Conservation (phyloP, 2,329 filamentous ascomycete genomes). For the Ascocoryne sarcoides region DNA sequence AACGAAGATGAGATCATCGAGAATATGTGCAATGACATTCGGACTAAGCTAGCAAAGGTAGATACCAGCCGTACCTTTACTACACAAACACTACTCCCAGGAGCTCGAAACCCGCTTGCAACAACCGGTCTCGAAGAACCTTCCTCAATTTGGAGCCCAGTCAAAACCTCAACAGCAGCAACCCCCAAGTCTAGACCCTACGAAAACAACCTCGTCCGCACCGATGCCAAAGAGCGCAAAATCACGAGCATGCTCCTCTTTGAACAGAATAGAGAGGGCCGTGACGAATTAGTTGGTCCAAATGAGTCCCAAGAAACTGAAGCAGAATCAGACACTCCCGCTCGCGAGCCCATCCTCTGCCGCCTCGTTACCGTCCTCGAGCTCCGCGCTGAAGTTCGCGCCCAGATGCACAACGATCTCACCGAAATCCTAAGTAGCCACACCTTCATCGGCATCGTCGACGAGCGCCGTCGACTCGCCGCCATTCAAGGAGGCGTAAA, state of each 20-base stretch:
- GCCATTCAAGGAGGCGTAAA: constrained; percentile 90
- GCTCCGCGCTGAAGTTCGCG: constrained; percentile 71
- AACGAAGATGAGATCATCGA: constrained; percentile 96
- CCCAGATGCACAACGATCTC: constrained; percentile 73
- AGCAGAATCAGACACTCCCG: constrained; percentile 61
- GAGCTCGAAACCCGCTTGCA: constrained; percentile 37
- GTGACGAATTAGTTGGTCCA: constrained; percentile 21
- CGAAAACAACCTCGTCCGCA: constrained; percentile 84
- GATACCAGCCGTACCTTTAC: constrained; percentile 92
- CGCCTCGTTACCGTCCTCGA: constrained; percentile 78
- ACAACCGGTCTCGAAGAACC: constrained; percentile 16
- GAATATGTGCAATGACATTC: constrained; percentile 71
- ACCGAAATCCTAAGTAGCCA: constrained; percentile 82
- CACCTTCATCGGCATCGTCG: constrained; percentile 89
- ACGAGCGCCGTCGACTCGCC: constrained; percentile 77
- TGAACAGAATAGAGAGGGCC: neutral
- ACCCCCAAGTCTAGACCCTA: constrained; percentile 54
- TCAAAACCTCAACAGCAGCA: constrained; percentile 11
- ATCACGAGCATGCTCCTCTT: constrained; percentile 89
- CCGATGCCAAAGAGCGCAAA: constrained; percentile 80
- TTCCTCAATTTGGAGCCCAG: constrained; percentile 6
- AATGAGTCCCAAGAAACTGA: constrained; percentile 34
- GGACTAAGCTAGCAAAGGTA: constrained; percentile 70
- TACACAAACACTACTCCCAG: constrained; percentile 82
- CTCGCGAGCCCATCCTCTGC: constrained; percentile 61